Evolutionary conservation across 2,329 filamentous ascomycete genomes (phyloP), one percentile per base, ranked within the genome.

Genomic region (Madurella mycetomatis): DNA sequence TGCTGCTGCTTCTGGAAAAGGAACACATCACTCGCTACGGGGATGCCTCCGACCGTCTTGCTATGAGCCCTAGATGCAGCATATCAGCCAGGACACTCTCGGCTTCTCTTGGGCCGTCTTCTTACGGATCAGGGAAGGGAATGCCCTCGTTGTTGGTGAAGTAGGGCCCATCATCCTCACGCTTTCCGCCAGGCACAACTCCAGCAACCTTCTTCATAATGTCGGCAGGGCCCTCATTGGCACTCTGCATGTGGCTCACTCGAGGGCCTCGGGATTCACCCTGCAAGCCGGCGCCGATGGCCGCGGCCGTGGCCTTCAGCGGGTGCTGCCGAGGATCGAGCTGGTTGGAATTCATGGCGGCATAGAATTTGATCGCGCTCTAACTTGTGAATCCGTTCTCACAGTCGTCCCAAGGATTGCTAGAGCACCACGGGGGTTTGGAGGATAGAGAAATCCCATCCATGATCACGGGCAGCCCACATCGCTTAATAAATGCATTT

Each of bases 91-190:
- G 34, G 34, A 4, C 34, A 4, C 4, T 12, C 13, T 37, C 31
- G 13, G 34, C 9, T 11, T 37, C 34, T 11, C 13, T 37, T 25
- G 30, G 18, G 25, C 13, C 34, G 30, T 31, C 9, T 12, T 42
- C 42, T 42, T 19, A 50, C 41, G 73, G 67, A 55, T 81, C 77
- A 2, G 77, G 78, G 51, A 73, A 76, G 0, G 77, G 78, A 41
- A 75, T 74, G 41, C 73, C 78, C 55, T 82, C 78, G 48, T 80
- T 80, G 61, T 69, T 79, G 44, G 77, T 82, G 61, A 80, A 80
- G 64, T 80, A 81, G 0, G 72, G 66, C 0, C 69, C 73, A 54
- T 80, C 76, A 56, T 81, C 79, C 16, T 69, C 69, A 13, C 76
- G 67, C 62, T 76, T 78, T 7, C 77, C 76, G 9, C 71, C 74